phyloP scores from a whole-genome alignment of 345 rosid genomes.

The Salix brachista region DNA sequence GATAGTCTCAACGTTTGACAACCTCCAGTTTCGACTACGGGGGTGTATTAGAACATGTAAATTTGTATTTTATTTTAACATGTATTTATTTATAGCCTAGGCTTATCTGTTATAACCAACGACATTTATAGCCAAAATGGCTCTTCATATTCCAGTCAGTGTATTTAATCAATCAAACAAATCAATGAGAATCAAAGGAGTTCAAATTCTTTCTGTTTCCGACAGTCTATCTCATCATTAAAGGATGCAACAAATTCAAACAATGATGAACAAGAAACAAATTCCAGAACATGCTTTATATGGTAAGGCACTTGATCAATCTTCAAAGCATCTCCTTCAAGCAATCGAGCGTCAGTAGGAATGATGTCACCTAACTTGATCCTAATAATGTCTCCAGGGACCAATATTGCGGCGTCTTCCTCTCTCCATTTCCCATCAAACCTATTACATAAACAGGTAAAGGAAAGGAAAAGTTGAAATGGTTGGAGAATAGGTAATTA shows the following conservation, averaged over 20 bases:
- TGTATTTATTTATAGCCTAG: too few species aligned
- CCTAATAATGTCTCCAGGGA: conserved; percentile 52
- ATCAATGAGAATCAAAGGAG: too few species aligned
- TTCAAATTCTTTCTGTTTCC: too few species aligned
- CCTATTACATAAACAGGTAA: conserved; percentile 11
- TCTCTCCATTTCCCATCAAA: conserved; percentile 50
- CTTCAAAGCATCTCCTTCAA: conserved; percentile 63
- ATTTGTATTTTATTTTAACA: too few species aligned
- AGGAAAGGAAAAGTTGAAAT: not conserved
- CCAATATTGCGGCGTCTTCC: conserved; percentile 49
- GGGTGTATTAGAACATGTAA: too few species aligned
- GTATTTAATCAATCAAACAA: too few species aligned
- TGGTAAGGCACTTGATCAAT: conserved; percentile 44
- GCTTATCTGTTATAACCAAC: too few species aligned
- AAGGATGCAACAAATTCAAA: not conserved
- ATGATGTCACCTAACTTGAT: conserved; percentile 58
- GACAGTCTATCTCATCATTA: not conserved
- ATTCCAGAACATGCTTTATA: not conserved
- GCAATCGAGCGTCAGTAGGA: conserved; percentile 59
- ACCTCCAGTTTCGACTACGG: too few species aligned
- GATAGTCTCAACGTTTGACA: too few species aligned
- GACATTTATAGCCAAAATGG: too few species aligned
- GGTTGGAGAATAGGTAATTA: not conserved
- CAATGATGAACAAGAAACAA: not conserved
- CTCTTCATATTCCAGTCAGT: too few species aligned